phyloP scores from a whole-genome alignment of 306 rosid genomes.

The Vigna angularis region DNA sequence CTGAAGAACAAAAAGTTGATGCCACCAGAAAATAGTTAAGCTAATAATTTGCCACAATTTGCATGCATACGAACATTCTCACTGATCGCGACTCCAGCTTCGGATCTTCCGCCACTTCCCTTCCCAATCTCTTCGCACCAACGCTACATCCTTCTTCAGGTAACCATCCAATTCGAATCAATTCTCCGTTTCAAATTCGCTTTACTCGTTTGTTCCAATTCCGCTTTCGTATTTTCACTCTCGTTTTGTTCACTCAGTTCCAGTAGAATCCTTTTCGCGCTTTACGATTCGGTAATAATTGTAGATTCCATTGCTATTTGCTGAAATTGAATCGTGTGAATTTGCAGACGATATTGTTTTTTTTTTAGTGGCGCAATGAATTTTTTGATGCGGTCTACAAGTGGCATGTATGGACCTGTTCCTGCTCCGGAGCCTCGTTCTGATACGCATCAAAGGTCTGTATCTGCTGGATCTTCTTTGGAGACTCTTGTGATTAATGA shows the following conservation, averaged over 20 bases:
- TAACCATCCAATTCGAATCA: constrained; percentile 14
- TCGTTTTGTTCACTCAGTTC: background rate
- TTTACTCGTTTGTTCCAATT: constrained; percentile 11
- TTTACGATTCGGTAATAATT: background rate
- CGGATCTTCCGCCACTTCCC: background rate
- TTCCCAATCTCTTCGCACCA: background rate
- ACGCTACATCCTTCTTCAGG: constrained; percentile 1
- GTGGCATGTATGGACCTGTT: constrained; percentile 48
- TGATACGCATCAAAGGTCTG: constrained; percentile 49
- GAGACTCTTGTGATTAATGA: constrained; percentile 63
- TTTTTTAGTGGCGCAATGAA: constrained; percentile 61
- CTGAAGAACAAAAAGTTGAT: background rate
- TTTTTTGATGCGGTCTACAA: constrained; percentile 72
- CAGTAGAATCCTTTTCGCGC: background rate
- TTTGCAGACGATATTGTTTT: constrained; percentile 35
- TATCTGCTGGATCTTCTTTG: constrained; percentile 55
- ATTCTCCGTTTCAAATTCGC: background rate
- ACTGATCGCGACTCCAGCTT: constrained; percentile 35
- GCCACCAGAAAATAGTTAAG: background rate
- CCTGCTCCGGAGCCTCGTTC: constrained; percentile 55
- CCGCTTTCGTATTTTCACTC: constrained; percentile 7
- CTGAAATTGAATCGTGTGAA: constrained; percentile 27
- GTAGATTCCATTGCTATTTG: background rate
- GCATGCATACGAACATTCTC: background rate
- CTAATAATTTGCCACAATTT: constrained; percentile 3